phyloP scores from a whole-genome alignment of 2,329 filamentous ascomycete genomes.

The Pseudogymnoascus sp. region DNA sequence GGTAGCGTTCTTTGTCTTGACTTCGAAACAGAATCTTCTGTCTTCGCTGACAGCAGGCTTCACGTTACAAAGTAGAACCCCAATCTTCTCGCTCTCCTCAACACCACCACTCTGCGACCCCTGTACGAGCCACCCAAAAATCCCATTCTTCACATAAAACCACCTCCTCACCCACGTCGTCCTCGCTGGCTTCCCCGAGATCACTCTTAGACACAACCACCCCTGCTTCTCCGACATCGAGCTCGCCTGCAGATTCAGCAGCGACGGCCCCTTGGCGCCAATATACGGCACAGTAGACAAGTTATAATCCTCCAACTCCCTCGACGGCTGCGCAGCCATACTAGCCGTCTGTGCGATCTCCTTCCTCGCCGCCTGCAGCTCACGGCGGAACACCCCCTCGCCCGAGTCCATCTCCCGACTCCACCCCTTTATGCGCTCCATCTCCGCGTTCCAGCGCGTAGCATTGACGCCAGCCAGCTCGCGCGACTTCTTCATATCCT shows the following conservation, averaged over 20 bases:
- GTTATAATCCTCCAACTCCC: conserved; percentile 89
- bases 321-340: conserved; percentile 64
- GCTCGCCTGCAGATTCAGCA: conserved; percentile 34
- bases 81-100: conserved; percentile 91
- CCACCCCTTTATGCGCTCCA: conserved; percentile 90
- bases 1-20: conserved; percentile 93
- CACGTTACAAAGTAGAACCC: conserved; percentile 86
- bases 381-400: conserved; percentile 74
- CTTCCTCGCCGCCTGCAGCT: conserved; percentile 69
- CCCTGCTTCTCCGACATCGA: conserved; percentile 77
- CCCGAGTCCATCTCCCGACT: conserved; percentile 85
- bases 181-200: conserved; percentile 80
- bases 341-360: conserved; percentile 76
- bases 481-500: conserved; percentile 67
- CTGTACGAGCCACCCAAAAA: conserved; percentile 90
- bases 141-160: conserved; percentile 93
- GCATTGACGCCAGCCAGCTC: conserved; percentile 56
- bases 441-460: conserved; percentile 63
- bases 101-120: conserved; percentile 73
- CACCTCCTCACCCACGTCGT: conserved; percentile 86
- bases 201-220: conserved; percentile 78
- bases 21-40: conserved; percentile 91
- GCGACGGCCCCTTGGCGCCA: conserved; percentile 57
- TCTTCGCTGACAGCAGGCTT: conserved; percentile 89
- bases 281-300: conserved; percentile 83